Percentiles rank a stretch among this genome's conserved stretches.
These are phyloP conservation scores for Colletotrichum tamarilloi DNA, from an alignment of 2,329 filamentous ascomycete genomes.

Conservation along the genomic window DNA sequence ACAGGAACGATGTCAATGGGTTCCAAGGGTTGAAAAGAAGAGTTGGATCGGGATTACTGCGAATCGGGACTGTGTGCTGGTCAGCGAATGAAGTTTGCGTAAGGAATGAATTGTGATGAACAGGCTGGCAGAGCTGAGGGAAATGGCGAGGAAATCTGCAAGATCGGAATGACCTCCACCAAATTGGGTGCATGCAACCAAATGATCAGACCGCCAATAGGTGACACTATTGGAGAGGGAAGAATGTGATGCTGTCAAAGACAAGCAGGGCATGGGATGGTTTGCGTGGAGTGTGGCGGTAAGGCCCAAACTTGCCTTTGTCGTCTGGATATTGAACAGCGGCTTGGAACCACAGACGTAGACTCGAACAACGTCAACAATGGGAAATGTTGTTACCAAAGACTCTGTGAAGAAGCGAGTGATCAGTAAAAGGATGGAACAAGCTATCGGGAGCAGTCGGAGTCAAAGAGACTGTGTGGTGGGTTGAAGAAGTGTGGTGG, in stretches of 20 bases:
- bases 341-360: slow-evolving; percentile 38
- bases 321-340: slow-evolving; percentile 37
- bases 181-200: neutral
- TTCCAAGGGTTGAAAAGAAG: slow-evolving; percentile 19
- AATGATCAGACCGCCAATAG: neutral
- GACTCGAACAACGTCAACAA: slow-evolving; percentile 41
- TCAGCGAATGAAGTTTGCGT: slow-evolving; percentile 16
- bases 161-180: neutral
- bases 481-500: slow-evolving; percentile 45
- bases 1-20: slow-evolving; percentile 20
- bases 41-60: neutral
- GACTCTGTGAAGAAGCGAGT: slow-evolving; percentile 65
- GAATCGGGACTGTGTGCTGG: neutral
- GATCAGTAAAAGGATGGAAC: slow-evolving; percentile 67
- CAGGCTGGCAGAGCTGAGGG: too few relatives aligned
- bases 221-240: neutral
- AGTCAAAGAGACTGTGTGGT: slow-evolving; percentile 52
- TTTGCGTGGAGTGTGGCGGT: neutral
- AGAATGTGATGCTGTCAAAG: neutral
- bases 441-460: slow-evolving; percentile 66
- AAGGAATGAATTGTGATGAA: neutral
- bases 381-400: slow-evolving; percentile 62
- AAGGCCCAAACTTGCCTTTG: slow-evolving; percentile 20
- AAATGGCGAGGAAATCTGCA: neutral
- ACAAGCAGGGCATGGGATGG: neutral